Evolutionary conservation across 495 filamentous ascomycete genomes (phyloP).

Genomic region (Tetracladium setigerum): DNA sequence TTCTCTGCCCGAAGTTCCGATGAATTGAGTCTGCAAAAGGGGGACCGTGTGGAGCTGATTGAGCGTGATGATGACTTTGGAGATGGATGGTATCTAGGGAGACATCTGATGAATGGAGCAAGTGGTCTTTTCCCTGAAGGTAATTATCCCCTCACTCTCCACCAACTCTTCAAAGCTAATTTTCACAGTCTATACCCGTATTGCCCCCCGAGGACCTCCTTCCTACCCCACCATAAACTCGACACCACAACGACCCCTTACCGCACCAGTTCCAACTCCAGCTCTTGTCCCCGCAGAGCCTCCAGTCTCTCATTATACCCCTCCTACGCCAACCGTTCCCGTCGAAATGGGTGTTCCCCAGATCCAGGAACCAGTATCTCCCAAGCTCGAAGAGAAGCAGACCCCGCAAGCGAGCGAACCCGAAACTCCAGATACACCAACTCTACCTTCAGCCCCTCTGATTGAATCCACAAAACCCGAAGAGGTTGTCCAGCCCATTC

Average conservation of each 20-base stretch:
- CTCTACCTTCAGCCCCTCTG: slow-evolving; percentile 3
- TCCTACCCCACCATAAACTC: slow-evolving; percentile 17
- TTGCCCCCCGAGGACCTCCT: slow-evolving; percentile 34
- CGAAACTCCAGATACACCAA: slow-evolving; percentile 20
- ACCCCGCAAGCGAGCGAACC: slow-evolving; percentile 39
- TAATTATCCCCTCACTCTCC: slow-evolving; percentile 30
- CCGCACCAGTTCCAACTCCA: slow-evolving; percentile 1
- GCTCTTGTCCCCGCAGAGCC: neutral
- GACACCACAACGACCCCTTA: slow-evolving; percentile 16
- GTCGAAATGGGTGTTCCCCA: too few species aligned
- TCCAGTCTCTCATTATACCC: neutral
- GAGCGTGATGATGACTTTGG: slow-evolving; percentile 96
- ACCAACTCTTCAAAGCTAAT: slow-evolving; percentile 4
- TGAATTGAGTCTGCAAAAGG: slow-evolving; percentile 80
- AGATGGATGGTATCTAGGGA: slow-evolving; percentile 95
- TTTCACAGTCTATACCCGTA: slow-evolving; percentile 43
- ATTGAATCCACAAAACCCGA: slow-evolving; percentile 16
- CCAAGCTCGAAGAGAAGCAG: slow-evolving; percentile 20
- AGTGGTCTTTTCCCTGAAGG: slow-evolving; percentile 89
- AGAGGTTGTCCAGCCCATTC: slow-evolving; percentile 17
- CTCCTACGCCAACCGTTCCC: neutral
- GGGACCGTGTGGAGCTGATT: slow-evolving; percentile 83
- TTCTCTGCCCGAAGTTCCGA: slow-evolving; percentile 86
- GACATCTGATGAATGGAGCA: slow-evolving; percentile 63
- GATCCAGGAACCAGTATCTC: too few species aligned